Conservation (phyloP, 1,139 yeast species). For the Scheffersomyces stambukii region DNA sequence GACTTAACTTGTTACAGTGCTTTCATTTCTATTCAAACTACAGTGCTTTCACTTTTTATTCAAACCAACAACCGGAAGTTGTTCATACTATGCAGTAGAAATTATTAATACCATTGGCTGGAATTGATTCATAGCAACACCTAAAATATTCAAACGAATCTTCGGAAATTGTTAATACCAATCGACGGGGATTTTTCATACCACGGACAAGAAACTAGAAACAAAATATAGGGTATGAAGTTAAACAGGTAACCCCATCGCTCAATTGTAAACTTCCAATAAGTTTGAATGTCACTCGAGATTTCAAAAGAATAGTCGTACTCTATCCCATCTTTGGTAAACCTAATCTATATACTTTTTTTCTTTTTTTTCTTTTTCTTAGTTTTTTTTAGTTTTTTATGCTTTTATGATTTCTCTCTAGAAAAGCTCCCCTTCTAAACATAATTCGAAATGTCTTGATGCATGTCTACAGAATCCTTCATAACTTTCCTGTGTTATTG, state of each 20-base stretch:
- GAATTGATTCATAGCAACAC: background rate
- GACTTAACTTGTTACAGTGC: too few relatives aligned
- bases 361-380: too few relatives aligned
- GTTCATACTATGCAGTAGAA: background rate
- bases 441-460: background rate
- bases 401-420: too few relatives aligned
- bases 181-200: background rate
- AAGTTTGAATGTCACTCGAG: background rate
- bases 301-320: too few relatives aligned
- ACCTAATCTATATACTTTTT: background rate
- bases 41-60: background rate
- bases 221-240: too few relatives aligned
- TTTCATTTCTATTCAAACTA: too few relatives aligned
- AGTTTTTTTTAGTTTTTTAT: too few relatives aligned
- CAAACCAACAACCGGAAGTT: background rate
- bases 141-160: too few relatives aligned
- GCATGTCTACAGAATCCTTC: background rate
- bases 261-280: too few relatives aligned
- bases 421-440: background rate
- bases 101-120: background rate
- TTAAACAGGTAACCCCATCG: too few relatives aligned
- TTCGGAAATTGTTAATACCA: background rate
- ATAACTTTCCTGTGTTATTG: conserved; percentile 2
- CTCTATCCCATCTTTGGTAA: background rate
- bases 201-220: background rate